Evolutionary conservation across 164 flowering plant species (phyloP), one percentile per base, ranked within the genome.

Genomic region (Paratinospora sagittata): DNA sequence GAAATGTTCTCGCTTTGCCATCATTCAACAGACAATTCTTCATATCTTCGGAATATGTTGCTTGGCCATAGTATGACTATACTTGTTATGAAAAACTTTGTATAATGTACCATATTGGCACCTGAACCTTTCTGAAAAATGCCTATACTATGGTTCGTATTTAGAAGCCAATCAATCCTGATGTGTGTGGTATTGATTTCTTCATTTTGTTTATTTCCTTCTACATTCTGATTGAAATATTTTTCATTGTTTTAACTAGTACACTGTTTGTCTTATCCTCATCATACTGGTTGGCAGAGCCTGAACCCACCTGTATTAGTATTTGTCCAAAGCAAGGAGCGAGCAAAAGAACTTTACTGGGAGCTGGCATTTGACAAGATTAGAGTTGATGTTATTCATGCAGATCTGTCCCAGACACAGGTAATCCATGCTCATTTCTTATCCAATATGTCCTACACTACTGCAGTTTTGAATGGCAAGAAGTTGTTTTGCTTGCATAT

Each of bases 321-420:
- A 34, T 96, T 96, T 81, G 89, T 93, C 70, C 99, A 96, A 90
- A 93, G 91, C 83, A 93, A 88, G 75, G 97, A 93, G 74, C 85
- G 99, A 14, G 98, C 97, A n/a, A 89, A 90, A 76, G 88, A 93
- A 77, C 96, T 96, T 26, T 85, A 87, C 79, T 81, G 75, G 58
- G 99, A 93, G 73, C 78, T 96, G 73, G 88, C 75, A 72, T 87
- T 81, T 75, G 90, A 85, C 16, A 74, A 86, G 72, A 82, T 96
- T 12, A 84, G 88, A 81, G 91, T 83, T 77, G 92, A 79, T 83
- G 92, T 84, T 67, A 89, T 93, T 47, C 98, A 96, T 82, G 82
- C 98, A 68, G 97, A 96, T 79, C 78, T 96, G 68, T 74, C 88
- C 23, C 90, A 88, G 70, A 55, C 70, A 66, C 83, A 95, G 96